These are phyloP conservation scores for Saccharomycopsis olivae DNA, from an alignment of 805 yeast species.

Conservation along the genomic window DNA sequence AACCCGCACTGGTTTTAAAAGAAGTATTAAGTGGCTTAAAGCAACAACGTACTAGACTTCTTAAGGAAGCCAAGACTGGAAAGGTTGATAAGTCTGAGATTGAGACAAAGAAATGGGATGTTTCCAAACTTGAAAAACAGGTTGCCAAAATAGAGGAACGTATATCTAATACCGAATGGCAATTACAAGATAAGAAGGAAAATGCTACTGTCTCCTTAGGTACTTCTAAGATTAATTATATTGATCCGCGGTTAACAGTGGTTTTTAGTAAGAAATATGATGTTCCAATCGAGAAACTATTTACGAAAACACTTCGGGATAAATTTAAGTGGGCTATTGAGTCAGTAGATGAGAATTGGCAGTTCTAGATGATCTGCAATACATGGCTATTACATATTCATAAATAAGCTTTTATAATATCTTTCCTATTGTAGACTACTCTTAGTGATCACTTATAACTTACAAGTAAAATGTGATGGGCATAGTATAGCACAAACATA, in stretches of 20 bases:
- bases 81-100: slow-evolving; percentile 35
- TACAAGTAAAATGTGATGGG: too few species aligned
- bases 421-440: neutral
- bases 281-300: slow-evolving; percentile 87
- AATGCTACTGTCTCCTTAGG: slow-evolving; percentile 89
- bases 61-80: slow-evolving; percentile 48
- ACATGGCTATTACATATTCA: too few species aligned
- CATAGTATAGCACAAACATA: too few species aligned
- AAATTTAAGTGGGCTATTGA: slow-evolving; percentile 96
- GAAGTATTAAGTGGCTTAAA: slow-evolving; percentile 47
- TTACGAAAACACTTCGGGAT: slow-evolving; percentile 83
- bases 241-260: slow-evolving; percentile 87
- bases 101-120: slow-evolving; percentile 35
- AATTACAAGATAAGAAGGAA: slow-evolving; percentile 85
- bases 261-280: slow-evolving; percentile 75
- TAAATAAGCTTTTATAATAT: neutral
- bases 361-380: too few species aligned
- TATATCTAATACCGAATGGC: slow-evolving; percentile 56
- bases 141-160: slow-evolving; percentile 64
- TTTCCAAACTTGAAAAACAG: slow-evolving; percentile 65
- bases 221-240: slow-evolving; percentile 89
- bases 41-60: slow-evolving; percentile 40
- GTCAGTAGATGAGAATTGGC: slow-evolving; percentile 81
- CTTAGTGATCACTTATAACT: too few species aligned
- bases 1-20: slow-evolving; percentile 46